These are phyloP conservation scores for Calonectria hawksworthii DNA, from an alignment of 2,329 filamentous ascomycete species.

Conservation along the genomic window DNA sequence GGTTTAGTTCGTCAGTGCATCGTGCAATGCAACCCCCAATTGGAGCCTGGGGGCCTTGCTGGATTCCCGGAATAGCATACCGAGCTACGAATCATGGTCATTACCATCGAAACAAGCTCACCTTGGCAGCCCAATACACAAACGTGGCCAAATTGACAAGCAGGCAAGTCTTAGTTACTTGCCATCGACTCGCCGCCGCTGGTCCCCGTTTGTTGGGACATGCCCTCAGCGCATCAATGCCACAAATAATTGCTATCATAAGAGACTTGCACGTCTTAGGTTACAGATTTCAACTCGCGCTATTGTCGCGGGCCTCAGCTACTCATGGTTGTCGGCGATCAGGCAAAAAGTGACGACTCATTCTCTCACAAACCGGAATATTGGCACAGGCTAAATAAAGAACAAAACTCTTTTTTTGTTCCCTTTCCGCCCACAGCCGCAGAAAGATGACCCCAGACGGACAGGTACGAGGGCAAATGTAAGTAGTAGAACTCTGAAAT, in stretches of 20 bases:
- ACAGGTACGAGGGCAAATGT: background rate
- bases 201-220: background rate
- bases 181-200: background rate
- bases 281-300: background rate
- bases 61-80: background rate
- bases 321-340: background rate
- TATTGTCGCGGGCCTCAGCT: slow-evolving; percentile 3
- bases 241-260: background rate
- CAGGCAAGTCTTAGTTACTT: background rate
- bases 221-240: background rate
- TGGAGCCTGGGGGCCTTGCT: background rate
- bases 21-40: background rate
- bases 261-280: background rate
- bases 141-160: slow-evolving; percentile 5
- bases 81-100: slow-evolving; percentile 5
- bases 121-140: background rate
- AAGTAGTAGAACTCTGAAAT: background rate
- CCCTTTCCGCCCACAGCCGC: background rate
- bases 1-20: background rate
- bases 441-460: background rate
- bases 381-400: background rate
- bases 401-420: background rate
- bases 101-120: slow-evolving; percentile 12
- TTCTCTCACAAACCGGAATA: background rate
- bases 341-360: background rate